Evolutionary conservation across 495 filamentous ascomycete genomes (phyloP), one percentile per base, ranked within the genome.

Genomic region (Astrothelium macrocarpum): DNA sequence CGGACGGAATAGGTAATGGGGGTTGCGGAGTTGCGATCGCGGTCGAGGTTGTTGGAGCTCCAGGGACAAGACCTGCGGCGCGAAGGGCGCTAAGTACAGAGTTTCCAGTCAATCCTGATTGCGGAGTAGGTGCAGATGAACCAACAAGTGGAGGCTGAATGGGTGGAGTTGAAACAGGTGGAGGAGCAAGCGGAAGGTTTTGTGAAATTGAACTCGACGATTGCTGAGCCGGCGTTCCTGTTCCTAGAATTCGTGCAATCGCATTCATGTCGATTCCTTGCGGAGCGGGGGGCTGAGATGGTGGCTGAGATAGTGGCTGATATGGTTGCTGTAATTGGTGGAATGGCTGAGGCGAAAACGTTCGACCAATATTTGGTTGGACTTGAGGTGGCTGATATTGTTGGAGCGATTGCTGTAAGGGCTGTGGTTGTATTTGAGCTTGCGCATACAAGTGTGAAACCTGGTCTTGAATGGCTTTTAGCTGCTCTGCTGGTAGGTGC

Each of bases 391-490:
- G 45, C 18, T 49, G 60, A 20, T 65, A 25, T n/a, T 62, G 31
- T 16, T 61, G 49, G 1, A 59, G 26, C 29, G 67, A 16, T n/a
- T 53, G 64, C 28, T 39, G 23, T n/a, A n/a, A n/a, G n/a, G n/a
- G n/a, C n/a, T n/a, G n/a, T n/a, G n/a, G n/a, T n/a, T n/a, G n/a
- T n/a, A n/a, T n/a, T 25, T 29, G 36, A 16, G 43, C 26, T 23
- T 60, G n/a, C n/a, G 64, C 31, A 5, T 61, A 59, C 20, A 59
- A 61, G 28, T 66, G 63, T 32, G 59, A 53, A 68, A 97, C 83
- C 79, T 90, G 87, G 69, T 90, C 84, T 72, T 86, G 85, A 69
- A 96, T 85, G 71, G 86, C 79, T 73, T 84, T 85, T 67, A 96
- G 80, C 77, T 95, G 86, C 67, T 91, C 85, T 71, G 84, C 86